A percentile compares a stretch with the other conserved stretches of the same genome.
Conservation (phyloP, 768 basidiomycete genomes). For the Austroboletus festivus region DNA sequence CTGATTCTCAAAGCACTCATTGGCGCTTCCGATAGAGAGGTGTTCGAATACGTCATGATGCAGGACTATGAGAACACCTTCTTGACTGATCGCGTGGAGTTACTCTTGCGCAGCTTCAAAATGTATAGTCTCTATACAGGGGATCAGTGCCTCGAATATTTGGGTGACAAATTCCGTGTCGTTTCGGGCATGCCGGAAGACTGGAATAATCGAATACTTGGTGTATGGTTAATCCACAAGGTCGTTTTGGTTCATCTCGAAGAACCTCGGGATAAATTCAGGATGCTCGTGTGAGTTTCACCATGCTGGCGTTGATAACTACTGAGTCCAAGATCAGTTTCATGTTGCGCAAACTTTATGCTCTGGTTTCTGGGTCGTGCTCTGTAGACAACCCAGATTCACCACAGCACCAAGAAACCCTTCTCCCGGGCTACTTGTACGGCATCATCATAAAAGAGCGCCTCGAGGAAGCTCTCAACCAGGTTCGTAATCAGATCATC, state of each 20-base stretch:
- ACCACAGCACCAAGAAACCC: constrained; percentile 96
- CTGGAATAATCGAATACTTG: constrained; percentile 80
- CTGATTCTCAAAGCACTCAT: constrained; percentile 92
- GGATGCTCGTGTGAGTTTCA: constrained; percentile 73
- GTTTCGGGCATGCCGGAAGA: constrained; percentile 91
- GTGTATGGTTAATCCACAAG: constrained; percentile 78
- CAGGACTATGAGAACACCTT: constrained; percentile 97
- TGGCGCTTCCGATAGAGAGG: constrained; percentile 89
- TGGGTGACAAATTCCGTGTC: constrained; percentile 95
- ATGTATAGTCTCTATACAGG: constrained; percentile 84
- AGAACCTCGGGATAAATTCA: constrained; percentile 87
- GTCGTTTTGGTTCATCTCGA: constrained; percentile 88
- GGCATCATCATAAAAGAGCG: constrained; percentile 98
- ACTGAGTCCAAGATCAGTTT: constrained; percentile 53
- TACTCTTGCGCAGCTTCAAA: constrained; percentile 93
- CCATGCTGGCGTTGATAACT: not conserved
- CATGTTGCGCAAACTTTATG: constrained; percentile 95
- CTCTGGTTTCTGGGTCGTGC: constrained; percentile 85
- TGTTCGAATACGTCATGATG: constrained; percentile 96
- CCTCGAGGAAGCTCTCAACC: constrained; percentile 82
- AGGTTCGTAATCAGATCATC: constrained; percentile 64
- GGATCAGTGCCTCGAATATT: constrained; percentile 88
- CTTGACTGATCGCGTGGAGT: constrained; percentile 93
- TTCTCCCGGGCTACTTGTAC: constrained; percentile 89
- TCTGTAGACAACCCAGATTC: constrained; percentile 97